Conservation (phyloP, 2,329 filamentous ascomycete genomes). For the Byssochlamys sp. region DNA sequence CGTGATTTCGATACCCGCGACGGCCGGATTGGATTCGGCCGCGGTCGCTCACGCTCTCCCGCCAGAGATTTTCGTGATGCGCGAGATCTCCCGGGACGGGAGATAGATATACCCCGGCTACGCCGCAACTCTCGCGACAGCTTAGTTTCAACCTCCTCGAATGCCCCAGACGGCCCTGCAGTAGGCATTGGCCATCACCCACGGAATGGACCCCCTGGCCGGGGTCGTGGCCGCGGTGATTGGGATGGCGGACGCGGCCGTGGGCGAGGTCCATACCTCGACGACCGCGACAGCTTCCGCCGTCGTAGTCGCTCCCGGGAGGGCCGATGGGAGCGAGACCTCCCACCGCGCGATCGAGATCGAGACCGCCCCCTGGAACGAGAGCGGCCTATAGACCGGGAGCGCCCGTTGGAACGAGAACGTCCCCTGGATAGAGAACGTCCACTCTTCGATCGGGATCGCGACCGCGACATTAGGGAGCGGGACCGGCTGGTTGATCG, state of each 20-base stretch:
- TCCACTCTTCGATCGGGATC: constrained; percentile 20
- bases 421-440: constrained; percentile 7
- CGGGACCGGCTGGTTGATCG: constrained; percentile 12
- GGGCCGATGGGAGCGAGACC: constrained; percentile 33
- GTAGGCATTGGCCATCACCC: constrained; percentile 23
- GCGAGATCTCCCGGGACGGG: constrained; percentile 26
- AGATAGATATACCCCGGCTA: constrained; percentile 31
- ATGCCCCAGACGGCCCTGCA: constrained; percentile 27
- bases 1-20: constrained; percentile 38
- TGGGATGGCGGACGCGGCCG: constrained; percentile 36
- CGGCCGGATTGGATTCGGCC: constrained; percentile 34
- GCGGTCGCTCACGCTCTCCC: constrained; percentile 37
- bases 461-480: constrained; percentile 24
- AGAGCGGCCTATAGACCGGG: constrained; percentile 17
- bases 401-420: constrained; percentile 19
- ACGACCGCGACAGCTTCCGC: constrained; percentile 35
- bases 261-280: constrained; percentile 30
- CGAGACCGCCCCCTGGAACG: constrained; percentile 18
- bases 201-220: constrained; percentile 26
- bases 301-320: constrained; percentile 38
- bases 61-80: constrained; percentile 32
- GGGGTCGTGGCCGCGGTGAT: constrained; percentile 35
- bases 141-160: constrained; percentile 27
- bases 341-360: constrained; percentile 16
- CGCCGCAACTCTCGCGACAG: constrained; percentile 38